phyloP scores from a whole-genome alignment of 164 flowering plant species.

The Umbilicus rupestris region DNA sequence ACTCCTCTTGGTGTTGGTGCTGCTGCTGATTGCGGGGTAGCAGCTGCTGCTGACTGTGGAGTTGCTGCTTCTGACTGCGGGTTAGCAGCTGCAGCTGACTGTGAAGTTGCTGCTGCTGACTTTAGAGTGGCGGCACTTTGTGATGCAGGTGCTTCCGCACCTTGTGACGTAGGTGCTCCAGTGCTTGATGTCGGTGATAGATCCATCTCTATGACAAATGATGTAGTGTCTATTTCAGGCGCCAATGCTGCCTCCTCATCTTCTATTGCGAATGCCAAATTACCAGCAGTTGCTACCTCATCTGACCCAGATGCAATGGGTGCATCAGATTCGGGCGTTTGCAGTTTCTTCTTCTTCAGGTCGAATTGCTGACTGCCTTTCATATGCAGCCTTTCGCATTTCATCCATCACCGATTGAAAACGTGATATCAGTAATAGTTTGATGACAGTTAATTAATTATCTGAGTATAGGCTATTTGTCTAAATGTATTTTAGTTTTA shows the following conservation, averaged over 20 bases:
- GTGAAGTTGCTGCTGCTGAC: not conserved
- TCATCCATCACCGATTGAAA: not conserved
- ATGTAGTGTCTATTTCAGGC: not conserved
- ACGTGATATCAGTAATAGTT: too few species aligned
- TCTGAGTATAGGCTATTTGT: too few species aligned
- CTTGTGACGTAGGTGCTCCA: not conserved
- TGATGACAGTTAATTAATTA: too few species aligned
- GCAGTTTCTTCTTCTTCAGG: not conserved
- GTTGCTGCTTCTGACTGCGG: too few species aligned
- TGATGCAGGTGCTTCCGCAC: conserved; percentile 2
- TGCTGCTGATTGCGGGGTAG: not conserved
- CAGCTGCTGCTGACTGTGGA: not conserved
- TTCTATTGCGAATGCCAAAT: not conserved
- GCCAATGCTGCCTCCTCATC: not conserved
- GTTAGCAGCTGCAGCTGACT: not conserved
- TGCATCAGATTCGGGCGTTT: not conserved
- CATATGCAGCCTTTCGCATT: conserved; percentile 5
- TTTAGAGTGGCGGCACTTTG: too few species aligned
- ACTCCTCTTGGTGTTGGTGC: not conserved
- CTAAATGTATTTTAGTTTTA: too few species aligned
- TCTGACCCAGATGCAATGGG: not conserved
- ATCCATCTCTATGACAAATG: conserved; percentile 2
- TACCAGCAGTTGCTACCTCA: not conserved
- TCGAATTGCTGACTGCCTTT: conserved; percentile 1
- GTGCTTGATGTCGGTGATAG: not conserved